Evolutionary conservation across 164 flowering plant species (phyloP), one percentile per base, ranked within the genome.

Genomic region (Stephania cephalantha): DNA sequence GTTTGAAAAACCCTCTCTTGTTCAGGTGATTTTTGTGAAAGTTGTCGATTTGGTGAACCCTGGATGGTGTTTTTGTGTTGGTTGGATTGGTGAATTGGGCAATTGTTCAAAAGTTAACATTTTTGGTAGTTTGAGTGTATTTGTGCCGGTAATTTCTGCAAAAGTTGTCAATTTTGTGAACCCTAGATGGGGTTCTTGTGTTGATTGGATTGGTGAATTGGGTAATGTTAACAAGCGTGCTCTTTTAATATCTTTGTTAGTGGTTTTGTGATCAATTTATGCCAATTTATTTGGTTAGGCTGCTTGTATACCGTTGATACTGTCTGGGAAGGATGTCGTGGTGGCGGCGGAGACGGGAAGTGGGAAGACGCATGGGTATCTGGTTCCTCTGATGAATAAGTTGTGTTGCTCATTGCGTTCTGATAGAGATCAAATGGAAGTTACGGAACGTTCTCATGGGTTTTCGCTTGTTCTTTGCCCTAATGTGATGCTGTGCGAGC

Each of bases 321-420:
- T 89, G 11, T 85, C 97, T 18, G 97, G 92, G 48, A 86, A 82
- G 63, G 98, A 95, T 83, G 93, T 88, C 25, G 87, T 93, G 66
- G 82, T 95, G 76, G 99, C 99, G 58, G 98, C 99, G 13, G 99
- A 95, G 88, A 95, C 99, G 61, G 99, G 99, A 58, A 95, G 99
- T 80, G 99, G 99, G 44, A 95, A 95, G 83, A 95, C 99, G 20
- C 91, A 95, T 81, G 88, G 94, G 1, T 95, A 92, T 80, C 81
- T 95, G 35, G 92, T 88, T 45, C 99, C 99, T 10, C 75, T 95
- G 58, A 80, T 93, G 73, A 83, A 95, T 52, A 87, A 82, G 71
- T 71, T 93, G 64, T 82, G 79, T 66, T 25, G 46, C 53, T 48
- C 22, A 13, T 12, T 46, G 20, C 81, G 78, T 80, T 72, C 69